These are phyloP conservation scores for Plenodomus tracheiphilus DNA, from an alignment of 2,329 filamentous ascomycete species.

Conservation along the genomic window DNA sequence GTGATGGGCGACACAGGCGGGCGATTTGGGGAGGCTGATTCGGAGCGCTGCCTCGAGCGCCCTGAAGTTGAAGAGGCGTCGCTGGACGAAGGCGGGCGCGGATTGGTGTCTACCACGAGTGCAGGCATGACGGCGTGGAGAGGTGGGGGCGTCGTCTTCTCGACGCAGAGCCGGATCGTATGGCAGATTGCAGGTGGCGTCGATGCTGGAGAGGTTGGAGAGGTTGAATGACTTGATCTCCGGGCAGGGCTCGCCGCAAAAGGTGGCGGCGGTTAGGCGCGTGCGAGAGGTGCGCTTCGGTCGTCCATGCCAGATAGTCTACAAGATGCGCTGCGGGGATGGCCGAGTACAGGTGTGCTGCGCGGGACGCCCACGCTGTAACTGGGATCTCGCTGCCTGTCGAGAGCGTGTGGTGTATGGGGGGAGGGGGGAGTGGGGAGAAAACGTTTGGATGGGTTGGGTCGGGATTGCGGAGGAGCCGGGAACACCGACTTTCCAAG, in stretches of 20 bases:
- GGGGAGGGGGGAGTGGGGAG: not conserved
- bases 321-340: conserved; percentile 3
- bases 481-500: not conserved
- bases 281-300: conserved; percentile 8
- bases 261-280: conserved; percentile 14
- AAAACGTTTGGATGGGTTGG: not conserved
- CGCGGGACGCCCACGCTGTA: not conserved
- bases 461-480: not conserved
- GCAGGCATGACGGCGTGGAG: conserved; percentile 44
- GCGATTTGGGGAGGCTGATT: conserved; percentile 38
- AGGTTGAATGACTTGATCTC: conserved; percentile 8
- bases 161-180: conserved; percentile 21
- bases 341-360: no score
- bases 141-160: conserved; percentile 21
- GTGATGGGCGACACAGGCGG: conserved; percentile 48
- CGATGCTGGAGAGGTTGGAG: conserved; percentile 8
- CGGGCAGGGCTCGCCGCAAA: conserved; percentile 11
- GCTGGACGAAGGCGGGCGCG: conserved; percentile 28
- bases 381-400: not conserved
- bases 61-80: conserved; percentile 26
- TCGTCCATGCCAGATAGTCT: conserved; percentile 16
- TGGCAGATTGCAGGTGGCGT: conserved; percentile 5
- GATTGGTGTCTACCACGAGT: conserved; percentile 37
- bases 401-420: not conserved
- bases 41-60: conserved; percentile 27